Base-by-base conservation (phyloP, 345 rosid genomes). In the Linum lewisii region DNA sequence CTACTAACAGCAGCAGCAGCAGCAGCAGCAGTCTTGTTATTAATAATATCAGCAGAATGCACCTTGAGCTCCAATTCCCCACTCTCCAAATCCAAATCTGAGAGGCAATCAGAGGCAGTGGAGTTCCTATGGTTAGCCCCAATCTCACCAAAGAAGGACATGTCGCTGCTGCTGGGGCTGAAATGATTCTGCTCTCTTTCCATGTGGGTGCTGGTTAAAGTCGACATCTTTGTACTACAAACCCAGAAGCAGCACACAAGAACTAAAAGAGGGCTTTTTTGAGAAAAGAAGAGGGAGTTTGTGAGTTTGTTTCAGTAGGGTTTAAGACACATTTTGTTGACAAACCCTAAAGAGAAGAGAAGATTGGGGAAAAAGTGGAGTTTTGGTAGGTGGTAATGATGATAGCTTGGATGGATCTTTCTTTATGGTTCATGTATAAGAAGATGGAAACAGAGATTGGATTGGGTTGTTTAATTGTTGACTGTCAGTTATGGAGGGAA, bases 1-100 rank as follows among this genome's bases (percentile, higher is more conserved):
- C 69, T 78, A 62, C 66, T 73, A 1, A 13, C 52, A 54, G 73
- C 66, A 55, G 67, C 64, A 44, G 42, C n/a, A 61, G 66, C 75
- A 1, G n/a, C 54, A 53, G 73, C 66, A 56, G 67, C 65, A 45
- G 44, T 18, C 70, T 42, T 16, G 13, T 42, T 38, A 38, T 38
- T 42, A 34, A 34, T 34, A 34, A 5, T 6, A 42, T 42, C 47
- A 42, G 58, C 59, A 66, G 73, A 81, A 75, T 81, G 72, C 66
- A 73, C 62, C 72, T 71, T 73, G 64, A 59, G 24, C 15, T 66
- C 69, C 62, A 71, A 47, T 15, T 47, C 63, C 29, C 87, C 90
- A 52, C 68, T 69, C 73, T 80, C 87, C 69, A 80, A 76, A 64
- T 71, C 63, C 47, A 77, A 67, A 25, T 84, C 84, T 5, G 81